Base-by-base conservation (phyloP, 140 eudicot genomes). In the Ambrosia hybrid region DNA sequence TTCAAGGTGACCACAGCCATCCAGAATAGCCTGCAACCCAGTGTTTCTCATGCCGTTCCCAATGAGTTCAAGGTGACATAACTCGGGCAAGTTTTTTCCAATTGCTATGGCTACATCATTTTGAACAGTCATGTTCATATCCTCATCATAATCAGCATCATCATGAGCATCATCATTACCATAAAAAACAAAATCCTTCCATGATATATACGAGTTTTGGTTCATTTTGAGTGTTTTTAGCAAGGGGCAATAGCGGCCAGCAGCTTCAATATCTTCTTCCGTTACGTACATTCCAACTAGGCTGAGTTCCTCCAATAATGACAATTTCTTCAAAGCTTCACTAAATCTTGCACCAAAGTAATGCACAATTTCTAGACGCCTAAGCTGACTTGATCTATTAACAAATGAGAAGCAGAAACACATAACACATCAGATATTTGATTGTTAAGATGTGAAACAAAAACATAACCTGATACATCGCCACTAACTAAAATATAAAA, bases 1-100 rank as follows among this genome's bases (percentile, higher is more conserved):
- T 46, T 46, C 52, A 36, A 62, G 67, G 67, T 13, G 67, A 62
- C 46, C 2, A 4, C 67, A 62, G 12, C 67, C 67, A 36, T 62
- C 67, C 46, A 62, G 45, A 36, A 62, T 36, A 11, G 66, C 67
- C 67, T 36, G 43, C 26, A 62, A n/a, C 15, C 67, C 49, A 33
- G 13, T 62, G 36, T 36, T 62, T 2, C 45, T 26, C 16, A 62
- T 36, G 14, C 9, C 17, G 67, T 62, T n/a, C 36, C 67, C 48
- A 36, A 62, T 62, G 15, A 62, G 67, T 62, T 62, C 67, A 33
- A 62, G 49, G 46, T 61, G 48, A 4, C 10, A 4, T 36, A 61
- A 12, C 49, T 61, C 48, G 12, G 5, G 41, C 9, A 59, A 30
- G 8, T 59, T 59, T 59, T 39, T 39, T 7, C 45, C 45, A 39